Conservation (phyloP, 495 filamentous ascomycete species). For the Hypoxylon fuscum region DNA sequence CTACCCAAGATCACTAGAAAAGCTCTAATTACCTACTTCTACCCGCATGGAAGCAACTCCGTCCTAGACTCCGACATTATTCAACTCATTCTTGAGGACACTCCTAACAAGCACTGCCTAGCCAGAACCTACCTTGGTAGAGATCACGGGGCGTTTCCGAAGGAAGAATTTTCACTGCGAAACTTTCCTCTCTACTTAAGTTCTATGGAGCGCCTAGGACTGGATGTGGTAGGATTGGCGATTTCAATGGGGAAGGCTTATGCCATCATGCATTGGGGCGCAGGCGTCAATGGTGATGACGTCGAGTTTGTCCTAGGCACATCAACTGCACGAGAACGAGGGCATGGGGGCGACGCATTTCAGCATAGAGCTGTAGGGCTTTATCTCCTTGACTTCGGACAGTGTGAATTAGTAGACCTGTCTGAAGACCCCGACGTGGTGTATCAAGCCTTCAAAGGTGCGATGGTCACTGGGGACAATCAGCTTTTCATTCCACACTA, state of each 20-base stretch:
- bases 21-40: constrained; percentile 28
- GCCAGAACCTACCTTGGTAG: constrained; percentile 36
- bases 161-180: constrained; percentile 19
- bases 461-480: constrained; percentile 32
- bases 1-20: constrained; percentile 34
- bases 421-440: constrained; percentile 20
- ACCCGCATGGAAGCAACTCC: constrained; percentile 25
- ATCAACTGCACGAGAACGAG: too few relatives aligned
- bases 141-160: not conserved
- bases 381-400: constrained; percentile 37
- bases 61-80: constrained; percentile 6
- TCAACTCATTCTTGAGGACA: constrained; percentile 28
- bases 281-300: constrained; percentile 42
- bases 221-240: constrained; percentile 32
- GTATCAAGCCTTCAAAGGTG: constrained; percentile 33
- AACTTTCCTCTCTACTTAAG: constrained; percentile 40
- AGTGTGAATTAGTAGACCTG: constrained; percentile 26
- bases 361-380: constrained; percentile 16
- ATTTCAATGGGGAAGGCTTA: constrained; percentile 41
- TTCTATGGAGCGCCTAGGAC: constrained; percentile 9
- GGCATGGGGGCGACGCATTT: constrained; percentile 1
- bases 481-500: constrained; percentile 36
- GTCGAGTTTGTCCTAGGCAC: constrained; percentile 46
- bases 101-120: constrained; percentile 42
- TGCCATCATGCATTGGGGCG: constrained; percentile 45